Conservation (phyloP, 179 eudicot species). For the Amaranthus tricolor region DNA sequence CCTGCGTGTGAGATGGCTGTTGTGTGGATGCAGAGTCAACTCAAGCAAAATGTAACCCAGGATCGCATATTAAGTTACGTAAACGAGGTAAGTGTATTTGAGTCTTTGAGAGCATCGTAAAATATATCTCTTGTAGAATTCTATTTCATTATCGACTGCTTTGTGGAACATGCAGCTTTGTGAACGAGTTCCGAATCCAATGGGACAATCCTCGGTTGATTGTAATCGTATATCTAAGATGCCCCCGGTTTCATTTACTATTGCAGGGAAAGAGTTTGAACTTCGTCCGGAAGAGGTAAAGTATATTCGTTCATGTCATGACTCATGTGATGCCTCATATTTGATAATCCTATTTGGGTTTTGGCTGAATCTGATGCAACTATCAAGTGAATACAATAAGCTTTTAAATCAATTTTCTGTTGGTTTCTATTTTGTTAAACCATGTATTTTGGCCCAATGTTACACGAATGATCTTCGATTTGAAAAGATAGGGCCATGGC, state of each 20-base stretch:
- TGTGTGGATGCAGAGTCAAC: conserved; percentile 85
- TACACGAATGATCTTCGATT: too few species aligned
- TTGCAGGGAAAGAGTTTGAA: conserved; percentile 66
- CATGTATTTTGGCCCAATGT: too few species aligned
- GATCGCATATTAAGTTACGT: conserved; percentile 60
- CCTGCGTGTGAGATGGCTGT: conserved; percentile 79
- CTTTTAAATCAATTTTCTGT: too few species aligned
- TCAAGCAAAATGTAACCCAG: conserved; percentile 57
- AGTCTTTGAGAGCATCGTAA: background rate
- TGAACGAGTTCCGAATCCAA: conserved; percentile 66
- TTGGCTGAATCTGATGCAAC: too few species aligned
- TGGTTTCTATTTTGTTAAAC: too few species aligned
- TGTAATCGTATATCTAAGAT: conserved; percentile 52
- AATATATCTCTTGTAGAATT: conserved; percentile 1
- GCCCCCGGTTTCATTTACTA: conserved; percentile 71
- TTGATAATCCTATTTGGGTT: too few species aligned
- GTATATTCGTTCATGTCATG: background rate
- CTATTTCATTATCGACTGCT: background rate
- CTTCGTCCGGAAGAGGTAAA: conserved; percentile 76
- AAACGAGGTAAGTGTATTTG: conserved; percentile 49
- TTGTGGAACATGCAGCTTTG: conserved; percentile 54
- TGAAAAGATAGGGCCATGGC: too few species aligned
- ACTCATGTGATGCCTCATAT: background rate
- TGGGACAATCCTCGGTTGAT: conserved; percentile 75
- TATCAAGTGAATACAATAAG: too few species aligned